Evolutionary conservation across 805 yeast species (phyloP).

Genomic region (Kazachstania martiniae): DNA sequence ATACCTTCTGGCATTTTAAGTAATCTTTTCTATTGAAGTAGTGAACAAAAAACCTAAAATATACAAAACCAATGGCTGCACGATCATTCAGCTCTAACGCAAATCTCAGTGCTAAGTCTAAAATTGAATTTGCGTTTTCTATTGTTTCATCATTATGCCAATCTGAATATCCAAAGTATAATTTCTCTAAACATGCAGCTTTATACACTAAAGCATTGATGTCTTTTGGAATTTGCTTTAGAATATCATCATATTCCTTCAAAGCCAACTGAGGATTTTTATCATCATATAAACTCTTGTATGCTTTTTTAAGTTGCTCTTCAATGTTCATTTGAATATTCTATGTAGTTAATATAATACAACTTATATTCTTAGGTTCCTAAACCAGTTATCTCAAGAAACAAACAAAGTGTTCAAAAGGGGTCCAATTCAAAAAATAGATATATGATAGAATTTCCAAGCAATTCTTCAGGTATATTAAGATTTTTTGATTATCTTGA

Average conservation of each 20-base stretch:
- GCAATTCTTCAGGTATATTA: too few species aligned
- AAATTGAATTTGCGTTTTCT: slow-evolving; percentile 27
- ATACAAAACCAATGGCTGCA: slow-evolving; percentile 35
- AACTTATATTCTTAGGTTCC: neutral
- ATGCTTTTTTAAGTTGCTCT: slow-evolving; percentile 33
- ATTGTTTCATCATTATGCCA: slow-evolving; percentile 36
- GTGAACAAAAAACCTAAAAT: slow-evolving; percentile 40
- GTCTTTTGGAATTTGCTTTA: slow-evolving; percentile 35
- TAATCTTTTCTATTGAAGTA: slow-evolving; percentile 35
- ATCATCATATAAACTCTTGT: slow-evolving; percentile 34
- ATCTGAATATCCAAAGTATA: slow-evolving; percentile 28
- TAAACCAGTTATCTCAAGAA: neutral
- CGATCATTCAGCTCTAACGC: slow-evolving; percentile 39
- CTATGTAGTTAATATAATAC: neutral
- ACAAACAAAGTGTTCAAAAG: too few species aligned
- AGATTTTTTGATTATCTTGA: too few species aligned
- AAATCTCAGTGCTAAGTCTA: slow-evolving; percentile 32
- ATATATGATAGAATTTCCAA: too few species aligned
- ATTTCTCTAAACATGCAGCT: slow-evolving; percentile 39
- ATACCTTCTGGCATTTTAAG: slow-evolving; percentile 31
- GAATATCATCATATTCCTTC: slow-evolving; percentile 28
- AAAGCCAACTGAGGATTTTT: slow-evolving; percentile 39
- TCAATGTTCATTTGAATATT: slow-evolving; percentile 27
- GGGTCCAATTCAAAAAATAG: too few species aligned
- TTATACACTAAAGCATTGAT: slow-evolving; percentile 38